Percentiles rank a stretch among this genome's conserved stretches.
Conservation (phyloP, 805 yeast genomes). For the Lipomyces orientalis region DNA sequence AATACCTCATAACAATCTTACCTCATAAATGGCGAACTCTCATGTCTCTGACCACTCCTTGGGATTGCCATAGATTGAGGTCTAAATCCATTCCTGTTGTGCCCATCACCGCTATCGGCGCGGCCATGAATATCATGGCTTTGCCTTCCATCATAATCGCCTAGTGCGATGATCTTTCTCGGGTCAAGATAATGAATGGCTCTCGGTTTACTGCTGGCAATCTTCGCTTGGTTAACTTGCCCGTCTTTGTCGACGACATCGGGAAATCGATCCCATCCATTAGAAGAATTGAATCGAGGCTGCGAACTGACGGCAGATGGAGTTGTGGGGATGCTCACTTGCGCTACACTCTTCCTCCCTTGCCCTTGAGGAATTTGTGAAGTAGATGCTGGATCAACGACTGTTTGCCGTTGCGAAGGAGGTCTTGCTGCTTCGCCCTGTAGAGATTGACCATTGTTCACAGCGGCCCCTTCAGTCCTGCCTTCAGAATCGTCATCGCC, state of each 20-base stretch:
- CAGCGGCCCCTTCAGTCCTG: neutral
- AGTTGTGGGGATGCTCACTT: neutral
- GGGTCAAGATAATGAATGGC: neutral
- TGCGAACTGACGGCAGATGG: neutral
- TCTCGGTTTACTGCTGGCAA: neutral
- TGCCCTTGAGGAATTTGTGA: neutral
- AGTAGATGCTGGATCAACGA: neutral
- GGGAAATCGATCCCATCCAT: slow-evolving; percentile 7
- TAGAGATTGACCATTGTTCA: neutral
- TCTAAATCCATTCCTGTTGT: neutral
- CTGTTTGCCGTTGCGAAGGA: neutral
- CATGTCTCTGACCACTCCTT: neutral
- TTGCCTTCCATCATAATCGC: neutral
- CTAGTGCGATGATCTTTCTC: neutral
- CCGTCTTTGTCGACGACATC: slow-evolving; percentile 3
- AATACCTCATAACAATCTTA: neutral
- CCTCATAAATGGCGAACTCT: neutral
- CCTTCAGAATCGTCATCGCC: neutral
- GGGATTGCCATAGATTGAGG: neutral
- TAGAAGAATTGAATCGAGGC: slow-evolving; percentile 1
- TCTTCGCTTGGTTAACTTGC: neutral
- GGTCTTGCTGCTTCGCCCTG: neutral
- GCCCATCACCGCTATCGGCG: neutral
- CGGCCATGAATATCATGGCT: neutral
- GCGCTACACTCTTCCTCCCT: neutral